These are phyloP conservation scores for Trypanosoma scelopori DNA, from an alignment of 208 protist species.

Conservation along the genomic window DNA sequence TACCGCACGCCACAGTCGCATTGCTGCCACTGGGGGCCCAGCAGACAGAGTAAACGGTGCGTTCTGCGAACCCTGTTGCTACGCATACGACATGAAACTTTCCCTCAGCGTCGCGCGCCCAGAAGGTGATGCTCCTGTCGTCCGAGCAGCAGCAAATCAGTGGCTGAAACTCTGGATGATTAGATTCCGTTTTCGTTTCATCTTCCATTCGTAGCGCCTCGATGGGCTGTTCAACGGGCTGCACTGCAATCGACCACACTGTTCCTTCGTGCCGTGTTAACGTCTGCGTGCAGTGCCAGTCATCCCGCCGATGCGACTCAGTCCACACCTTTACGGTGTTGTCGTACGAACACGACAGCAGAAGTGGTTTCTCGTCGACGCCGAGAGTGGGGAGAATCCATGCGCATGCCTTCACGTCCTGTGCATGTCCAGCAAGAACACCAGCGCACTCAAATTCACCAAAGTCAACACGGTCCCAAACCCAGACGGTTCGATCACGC, in stretches of 20 bases:
- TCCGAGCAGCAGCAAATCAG: slow-evolving; percentile 79
- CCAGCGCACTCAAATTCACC: slow-evolving; percentile 89
- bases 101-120: slow-evolving; percentile 41
- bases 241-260: slow-evolving; percentile 82
- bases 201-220: slow-evolving; percentile 25
- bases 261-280: slow-evolving; percentile 74
- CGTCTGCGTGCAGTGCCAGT: slow-evolving; percentile 87
- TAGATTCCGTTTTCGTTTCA: slow-evolving; percentile 21
- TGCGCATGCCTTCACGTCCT: slow-evolving; percentile 90
- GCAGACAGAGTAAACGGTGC: slow-evolving; percentile 68
- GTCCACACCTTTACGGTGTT: slow-evolving; percentile 70
- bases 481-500: slow-evolving; percentile 89
- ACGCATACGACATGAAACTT: slow-evolving; percentile 40
- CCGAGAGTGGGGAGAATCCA: slow-evolving; percentile 50
- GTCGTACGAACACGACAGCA: slow-evolving; percentile 83
- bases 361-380: slow-evolving; percentile 39
- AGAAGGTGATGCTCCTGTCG: slow-evolving; percentile 69
- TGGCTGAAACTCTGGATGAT: slow-evolving; percentile 34
- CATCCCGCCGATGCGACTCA: slow-evolving; percentile 66
- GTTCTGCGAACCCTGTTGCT: slow-evolving; percentile 54
- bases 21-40: slow-evolving; percentile 52
- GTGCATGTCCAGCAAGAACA: slow-evolving; percentile 86
- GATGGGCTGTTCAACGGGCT: slow-evolving; percentile 54
- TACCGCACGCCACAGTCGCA: slow-evolving; percentile 68
- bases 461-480: slow-evolving; percentile 88